Evolutionary conservation across 257 asterid species (phyloP).

Genomic region (Solanum verrucosum): DNA sequence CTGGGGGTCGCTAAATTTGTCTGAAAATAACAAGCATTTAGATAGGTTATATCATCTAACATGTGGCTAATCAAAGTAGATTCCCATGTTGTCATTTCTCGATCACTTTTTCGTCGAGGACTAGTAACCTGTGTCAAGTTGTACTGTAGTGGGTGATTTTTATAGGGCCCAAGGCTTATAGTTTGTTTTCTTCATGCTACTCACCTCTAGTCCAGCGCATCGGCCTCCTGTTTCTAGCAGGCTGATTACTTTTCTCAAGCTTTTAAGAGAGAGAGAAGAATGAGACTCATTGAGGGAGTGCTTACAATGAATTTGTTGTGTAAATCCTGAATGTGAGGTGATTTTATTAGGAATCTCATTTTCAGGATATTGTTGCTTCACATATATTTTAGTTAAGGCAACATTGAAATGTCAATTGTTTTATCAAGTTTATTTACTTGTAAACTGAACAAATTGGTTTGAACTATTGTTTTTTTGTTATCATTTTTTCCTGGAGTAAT

Average conservation of each 20-base stretch:
- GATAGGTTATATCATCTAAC: background rate
- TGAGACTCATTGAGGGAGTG: constrained; percentile 1
- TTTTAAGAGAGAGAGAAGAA: background rate
- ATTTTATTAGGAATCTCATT: constrained; percentile 5
- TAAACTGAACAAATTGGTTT: background rate
- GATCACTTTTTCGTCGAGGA: constrained; percentile 16
- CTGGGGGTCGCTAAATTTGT: background rate
- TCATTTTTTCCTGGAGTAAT: background rate
- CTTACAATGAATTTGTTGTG: background rate
- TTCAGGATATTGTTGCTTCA: constrained; percentile 1
- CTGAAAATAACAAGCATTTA: background rate
- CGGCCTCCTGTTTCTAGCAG: background rate
- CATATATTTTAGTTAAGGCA: background rate
- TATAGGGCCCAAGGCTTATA: background rate
- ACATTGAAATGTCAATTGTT: background rate
- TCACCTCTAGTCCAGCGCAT: background rate
- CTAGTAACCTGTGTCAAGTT: constrained; percentile 3
- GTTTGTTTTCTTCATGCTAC: background rate
- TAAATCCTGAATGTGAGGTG: constrained; percentile 1
- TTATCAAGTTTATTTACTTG: background rate
- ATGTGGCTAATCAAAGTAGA: background rate
- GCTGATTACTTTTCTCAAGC: background rate
- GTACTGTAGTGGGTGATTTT: constrained; percentile 2
- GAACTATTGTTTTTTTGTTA: background rate
- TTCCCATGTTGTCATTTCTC: constrained; percentile 9